phyloP scores from a whole-genome alignment of 257 asterid genomes.

The Gentiana macrophylla region DNA sequence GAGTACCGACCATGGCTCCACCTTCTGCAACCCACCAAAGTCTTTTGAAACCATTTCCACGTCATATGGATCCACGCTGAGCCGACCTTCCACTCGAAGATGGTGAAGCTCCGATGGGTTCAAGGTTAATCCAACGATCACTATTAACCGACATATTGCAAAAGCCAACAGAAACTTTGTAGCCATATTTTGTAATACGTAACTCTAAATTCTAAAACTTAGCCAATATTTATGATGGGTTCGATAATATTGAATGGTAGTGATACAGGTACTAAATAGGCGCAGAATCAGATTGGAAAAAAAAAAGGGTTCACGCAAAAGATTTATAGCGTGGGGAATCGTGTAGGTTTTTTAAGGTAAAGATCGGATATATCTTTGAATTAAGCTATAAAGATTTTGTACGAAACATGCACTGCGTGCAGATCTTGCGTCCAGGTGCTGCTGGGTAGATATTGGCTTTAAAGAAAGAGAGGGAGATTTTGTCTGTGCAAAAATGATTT shows the following conservation, averaged over 20 bases:
- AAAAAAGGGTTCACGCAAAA: neutral
- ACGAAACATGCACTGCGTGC: conserved; percentile 36
- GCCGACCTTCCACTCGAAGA: conserved; percentile 29
- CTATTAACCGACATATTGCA: conserved; percentile 50
- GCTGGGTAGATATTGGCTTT: too few relatives aligned
- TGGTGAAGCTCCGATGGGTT: conserved; percentile 36
- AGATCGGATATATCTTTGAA: conserved; percentile 4
- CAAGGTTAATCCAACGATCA: conserved; percentile 54
- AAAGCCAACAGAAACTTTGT: conserved; percentile 34
- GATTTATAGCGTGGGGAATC: conserved; percentile 21
- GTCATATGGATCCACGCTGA: conserved; percentile 43
- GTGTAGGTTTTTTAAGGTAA: conserved; percentile 34
- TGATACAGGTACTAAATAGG: too few relatives aligned
- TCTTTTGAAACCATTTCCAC: conserved; percentile 36
- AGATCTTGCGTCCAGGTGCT: neutral
- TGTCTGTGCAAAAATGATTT: too few relatives aligned
- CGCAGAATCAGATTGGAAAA: neutral
- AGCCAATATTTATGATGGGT: too few relatives aligned
- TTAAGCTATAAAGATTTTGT: conserved; percentile 45
- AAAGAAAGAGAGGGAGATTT: too few relatives aligned
- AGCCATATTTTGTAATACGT: conserved; percentile 19
- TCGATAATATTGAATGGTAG: too few relatives aligned
- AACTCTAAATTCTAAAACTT: too few relatives aligned
- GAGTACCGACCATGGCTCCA: conserved; percentile 52
- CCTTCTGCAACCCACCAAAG: conserved; percentile 37